Conservation (phyloP, 306 rosid species). For the Hippophae rhamnoides region DNA sequence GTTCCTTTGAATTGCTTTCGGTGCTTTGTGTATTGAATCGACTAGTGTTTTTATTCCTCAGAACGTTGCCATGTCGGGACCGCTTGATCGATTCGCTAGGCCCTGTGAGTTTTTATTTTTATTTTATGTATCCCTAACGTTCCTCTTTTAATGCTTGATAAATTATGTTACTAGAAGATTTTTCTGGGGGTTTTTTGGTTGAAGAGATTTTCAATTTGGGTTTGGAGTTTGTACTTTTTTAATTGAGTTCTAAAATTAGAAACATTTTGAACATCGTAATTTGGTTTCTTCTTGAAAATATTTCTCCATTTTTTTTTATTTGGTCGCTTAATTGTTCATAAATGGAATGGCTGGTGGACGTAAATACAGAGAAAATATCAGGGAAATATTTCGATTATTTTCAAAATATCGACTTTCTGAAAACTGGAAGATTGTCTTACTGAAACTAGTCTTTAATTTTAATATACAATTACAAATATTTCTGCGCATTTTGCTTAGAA, state of each 20-base stretch:
- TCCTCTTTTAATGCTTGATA: background rate
- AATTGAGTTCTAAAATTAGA: background rate
- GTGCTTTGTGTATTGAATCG: background rate
- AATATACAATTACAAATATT: no score
- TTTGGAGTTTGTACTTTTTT: background rate
- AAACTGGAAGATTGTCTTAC: background rate
- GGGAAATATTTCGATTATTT: background rate
- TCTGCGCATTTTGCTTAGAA: background rate
- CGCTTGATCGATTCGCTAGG: constrained; percentile 74
- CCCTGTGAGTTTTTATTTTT: constrained; percentile 52
- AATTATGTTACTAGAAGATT: background rate
- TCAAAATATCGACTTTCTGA: background rate
- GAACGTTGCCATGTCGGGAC: constrained; percentile 54
- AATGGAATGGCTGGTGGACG: background rate
- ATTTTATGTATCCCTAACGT: background rate
- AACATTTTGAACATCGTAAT: background rate
- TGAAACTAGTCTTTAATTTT: no score
- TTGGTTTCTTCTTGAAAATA: background rate
- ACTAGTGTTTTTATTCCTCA: constrained; percentile 7
- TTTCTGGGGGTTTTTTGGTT: background rate
- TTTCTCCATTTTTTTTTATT: background rate
- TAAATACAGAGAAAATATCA: background rate
- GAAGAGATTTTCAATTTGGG: background rate
- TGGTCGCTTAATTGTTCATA: background rate
- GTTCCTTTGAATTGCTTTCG: background rate